These are phyloP conservation scores for Galerina marginata DNA, from an alignment of 768 basidiomycete genomes.

Conservation along the genomic window DNA sequence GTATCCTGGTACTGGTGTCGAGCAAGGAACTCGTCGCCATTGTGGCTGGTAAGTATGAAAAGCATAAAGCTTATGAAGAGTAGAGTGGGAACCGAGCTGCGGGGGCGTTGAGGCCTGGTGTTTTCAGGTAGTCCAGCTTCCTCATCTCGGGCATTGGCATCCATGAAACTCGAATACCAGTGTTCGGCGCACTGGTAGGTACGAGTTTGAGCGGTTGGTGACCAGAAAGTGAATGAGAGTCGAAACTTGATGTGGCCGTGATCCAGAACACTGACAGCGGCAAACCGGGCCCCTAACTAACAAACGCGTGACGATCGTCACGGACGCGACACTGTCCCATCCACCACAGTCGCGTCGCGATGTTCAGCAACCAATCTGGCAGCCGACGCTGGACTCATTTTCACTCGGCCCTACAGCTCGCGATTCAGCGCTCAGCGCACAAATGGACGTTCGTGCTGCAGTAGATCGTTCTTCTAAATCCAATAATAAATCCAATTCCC, in stretches of 20 bases:
- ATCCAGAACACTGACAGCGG: background rate
- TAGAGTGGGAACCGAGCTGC: constrained; percentile 73
- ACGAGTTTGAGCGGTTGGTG: background rate
- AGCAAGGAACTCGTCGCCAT: constrained; percentile 67
- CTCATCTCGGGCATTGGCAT: constrained; percentile 36
- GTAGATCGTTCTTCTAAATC: background rate
- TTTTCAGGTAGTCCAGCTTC: constrained; percentile 41
- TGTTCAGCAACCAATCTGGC: constrained; percentile 50
- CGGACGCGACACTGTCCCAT: background rate
- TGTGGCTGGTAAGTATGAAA: constrained; percentile 81
- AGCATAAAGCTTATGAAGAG: constrained; percentile 76
- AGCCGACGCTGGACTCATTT: constrained; percentile 63
- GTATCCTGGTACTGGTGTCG: constrained; percentile 71
- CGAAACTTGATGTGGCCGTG: background rate
- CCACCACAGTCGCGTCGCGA: constrained; percentile 18
- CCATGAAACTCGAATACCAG: constrained; percentile 24
- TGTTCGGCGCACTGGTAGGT: background rate
- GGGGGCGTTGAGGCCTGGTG: constrained; percentile 36
- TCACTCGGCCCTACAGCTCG: constrained; percentile 59
- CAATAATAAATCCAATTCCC: background rate
- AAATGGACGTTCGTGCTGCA: constrained; percentile 59
- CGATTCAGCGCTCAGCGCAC: constrained; percentile 57
- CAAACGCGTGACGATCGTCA: background rate
- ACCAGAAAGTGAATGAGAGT: background rate
- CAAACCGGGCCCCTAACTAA: background rate